These are phyloP conservation scores for Saccharomyces hybrid DNA, from an alignment of 1,139 yeast species.

Conservation along the genomic window DNA sequence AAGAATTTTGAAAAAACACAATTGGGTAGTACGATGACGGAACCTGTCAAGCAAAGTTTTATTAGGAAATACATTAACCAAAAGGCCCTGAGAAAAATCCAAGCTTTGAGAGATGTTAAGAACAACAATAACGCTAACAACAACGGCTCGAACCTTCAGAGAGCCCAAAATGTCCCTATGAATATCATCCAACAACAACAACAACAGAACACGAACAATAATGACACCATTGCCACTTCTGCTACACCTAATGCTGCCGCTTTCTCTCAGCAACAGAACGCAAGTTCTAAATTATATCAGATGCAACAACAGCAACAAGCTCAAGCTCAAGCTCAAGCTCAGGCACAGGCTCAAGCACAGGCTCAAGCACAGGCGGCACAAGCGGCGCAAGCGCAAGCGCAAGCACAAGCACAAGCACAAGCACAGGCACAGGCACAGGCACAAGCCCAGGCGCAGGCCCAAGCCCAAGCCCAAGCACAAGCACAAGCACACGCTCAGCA, in stretches of 20 bases:
- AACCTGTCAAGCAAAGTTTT: slow-evolving; percentile 24
- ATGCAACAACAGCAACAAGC: slow-evolving; percentile 7
- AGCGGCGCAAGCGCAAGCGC: neutral
- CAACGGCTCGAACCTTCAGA: slow-evolving; percentile 4
- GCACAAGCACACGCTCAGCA: slow-evolving; percentile 7
- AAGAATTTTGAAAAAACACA: slow-evolving; percentile 26
- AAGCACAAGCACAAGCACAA: neutral
- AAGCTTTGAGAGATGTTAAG: slow-evolving; percentile 26
- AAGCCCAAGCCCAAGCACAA: slow-evolving; percentile 5
- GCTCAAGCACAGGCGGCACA: slow-evolving; percentile 7
- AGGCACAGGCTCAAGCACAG: slow-evolving; percentile 3
- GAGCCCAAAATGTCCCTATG: neutral
- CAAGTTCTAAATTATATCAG: neutral
- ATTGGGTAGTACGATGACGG: slow-evolving; percentile 24
- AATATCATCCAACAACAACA: neutral
- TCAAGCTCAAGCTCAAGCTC: slow-evolving; percentile 3
- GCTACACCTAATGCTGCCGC: neutral
- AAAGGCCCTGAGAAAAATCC: slow-evolving; percentile 35
- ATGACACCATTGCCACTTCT: neutral
- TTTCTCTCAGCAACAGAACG: slow-evolving; percentile 1
- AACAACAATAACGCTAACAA: slow-evolving; percentile 11
- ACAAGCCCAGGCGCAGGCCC: slow-evolving; percentile 4
- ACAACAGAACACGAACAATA: neutral
- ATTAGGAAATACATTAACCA: slow-evolving; percentile 34
- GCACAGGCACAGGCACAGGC: neutral